Percentiles rank a stretch among this genome's conserved stretches.
Conservation (phyloP, 345 rosid genomes). For the Viola odorata region DNA sequence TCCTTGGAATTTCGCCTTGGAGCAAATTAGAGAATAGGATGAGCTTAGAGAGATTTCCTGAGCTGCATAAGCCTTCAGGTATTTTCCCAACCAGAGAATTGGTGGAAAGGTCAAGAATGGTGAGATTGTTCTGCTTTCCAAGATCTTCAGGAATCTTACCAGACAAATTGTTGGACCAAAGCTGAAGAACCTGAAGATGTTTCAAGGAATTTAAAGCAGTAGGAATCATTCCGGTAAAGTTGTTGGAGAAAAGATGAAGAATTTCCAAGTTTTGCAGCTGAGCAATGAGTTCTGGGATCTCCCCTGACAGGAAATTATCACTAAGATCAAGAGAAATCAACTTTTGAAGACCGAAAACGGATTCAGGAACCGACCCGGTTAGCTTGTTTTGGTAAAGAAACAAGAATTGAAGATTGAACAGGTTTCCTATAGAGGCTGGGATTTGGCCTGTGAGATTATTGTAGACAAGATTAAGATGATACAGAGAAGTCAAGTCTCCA, state of each 20-base stretch:
- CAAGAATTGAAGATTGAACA: slow-evolving; percentile 48
- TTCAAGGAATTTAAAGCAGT: slow-evolving; percentile 51
- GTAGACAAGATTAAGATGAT: slow-evolving; percentile 84
- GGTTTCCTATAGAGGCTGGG: slow-evolving; percentile 58
- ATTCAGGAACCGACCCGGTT: slow-evolving; percentile 46
- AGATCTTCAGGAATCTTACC: slow-evolving; percentile 69
- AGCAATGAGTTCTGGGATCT: slow-evolving; percentile 50
- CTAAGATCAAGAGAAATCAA: slow-evolving; percentile 76
- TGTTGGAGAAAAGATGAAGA: slow-evolving; percentile 84
- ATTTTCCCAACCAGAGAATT: slow-evolving; percentile 64
- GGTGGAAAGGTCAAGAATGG: slow-evolving; percentile 74
- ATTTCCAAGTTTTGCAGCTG: slow-evolving; percentile 60
- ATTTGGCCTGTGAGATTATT: slow-evolving; percentile 74
- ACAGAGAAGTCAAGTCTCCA: slow-evolving; percentile 44
- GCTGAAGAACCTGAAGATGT: slow-evolving; percentile 73
- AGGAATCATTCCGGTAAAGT: slow-evolving; percentile 61
- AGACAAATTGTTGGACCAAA: slow-evolving; percentile 70
- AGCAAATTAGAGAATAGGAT: slow-evolving; percentile 81
- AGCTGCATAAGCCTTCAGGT: slow-evolving; percentile 60
- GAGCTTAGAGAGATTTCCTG: slow-evolving; percentile 66
- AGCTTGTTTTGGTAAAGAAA: slow-evolving; percentile 83
- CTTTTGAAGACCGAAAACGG: slow-evolving; percentile 46
- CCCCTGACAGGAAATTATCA: slow-evolving; percentile 66
- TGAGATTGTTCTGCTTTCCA: slow-evolving; percentile 60
- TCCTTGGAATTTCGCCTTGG: slow-evolving; percentile 46